Evolutionary conservation across 495 filamentous ascomycete genomes (phyloP).

Genomic region (Aspergillus conjunctus): DNA sequence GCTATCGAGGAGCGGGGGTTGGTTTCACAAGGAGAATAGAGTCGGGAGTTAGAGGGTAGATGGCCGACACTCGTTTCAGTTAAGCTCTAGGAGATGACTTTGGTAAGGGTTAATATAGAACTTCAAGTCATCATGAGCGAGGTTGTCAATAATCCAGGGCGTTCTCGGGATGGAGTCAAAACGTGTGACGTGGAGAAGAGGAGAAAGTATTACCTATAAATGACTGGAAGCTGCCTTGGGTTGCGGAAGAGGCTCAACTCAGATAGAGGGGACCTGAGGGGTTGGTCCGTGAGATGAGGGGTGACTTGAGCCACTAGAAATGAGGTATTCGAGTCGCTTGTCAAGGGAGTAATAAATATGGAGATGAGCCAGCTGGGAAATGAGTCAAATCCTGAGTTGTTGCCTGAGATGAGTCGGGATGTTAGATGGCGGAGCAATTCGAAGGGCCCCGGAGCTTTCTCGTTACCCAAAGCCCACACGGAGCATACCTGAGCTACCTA

Average conservation of each 20-base stretch:
- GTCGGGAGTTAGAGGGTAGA: neutral
- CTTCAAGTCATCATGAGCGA: neutral
- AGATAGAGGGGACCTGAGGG: slow-evolving; percentile 19
- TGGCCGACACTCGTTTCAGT: neutral
- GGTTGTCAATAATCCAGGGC: neutral
- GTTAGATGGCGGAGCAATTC: neutral
- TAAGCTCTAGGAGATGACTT: neutral
- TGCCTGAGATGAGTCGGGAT: neutral
- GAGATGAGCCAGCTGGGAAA: neutral
- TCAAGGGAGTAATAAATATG: neutral
- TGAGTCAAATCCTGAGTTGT: neutral
- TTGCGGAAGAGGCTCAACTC: slow-evolving; percentile 21
- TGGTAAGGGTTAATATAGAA: neutral
- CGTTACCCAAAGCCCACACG: slow-evolving; percentile 2
- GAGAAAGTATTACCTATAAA: slow-evolving; percentile 1
- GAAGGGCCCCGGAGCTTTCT: neutral
- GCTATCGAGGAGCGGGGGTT: neutral
- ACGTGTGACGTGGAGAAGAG: neutral
- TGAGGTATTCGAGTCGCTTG: neutral
- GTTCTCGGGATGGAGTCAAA: neutral
- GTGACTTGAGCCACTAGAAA: slow-evolving; percentile 9
- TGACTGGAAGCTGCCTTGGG: slow-evolving; percentile 9
- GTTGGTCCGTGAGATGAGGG: slow-evolving; percentile 3
- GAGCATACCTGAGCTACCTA: neutral
- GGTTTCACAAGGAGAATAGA: neutral